phyloP scores from a whole-genome alignment of 306 rosid species.

The Canavalia gladiata region DNA sequence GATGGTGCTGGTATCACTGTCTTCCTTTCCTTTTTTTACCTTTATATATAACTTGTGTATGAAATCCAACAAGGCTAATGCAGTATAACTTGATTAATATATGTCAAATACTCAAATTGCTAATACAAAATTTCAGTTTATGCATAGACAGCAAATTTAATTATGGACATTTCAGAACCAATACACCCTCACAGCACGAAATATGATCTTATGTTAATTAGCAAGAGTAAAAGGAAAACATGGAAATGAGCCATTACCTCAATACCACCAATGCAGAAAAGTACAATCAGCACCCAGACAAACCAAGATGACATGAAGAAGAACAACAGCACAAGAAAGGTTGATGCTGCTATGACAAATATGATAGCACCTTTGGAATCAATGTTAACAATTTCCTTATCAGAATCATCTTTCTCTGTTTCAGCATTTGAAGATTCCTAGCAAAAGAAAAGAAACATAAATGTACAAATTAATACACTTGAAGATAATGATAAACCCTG shows the following conservation, averaged over 20 bases:
- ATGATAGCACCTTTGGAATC: slow-evolving; percentile 77
- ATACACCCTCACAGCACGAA: slow-evolving; percentile 30
- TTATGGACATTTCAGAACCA: slow-evolving; percentile 34
- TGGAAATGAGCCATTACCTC: slow-evolving; percentile 66
- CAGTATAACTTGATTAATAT: slow-evolving; percentile 38
- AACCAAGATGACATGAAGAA: slow-evolving; percentile 99
- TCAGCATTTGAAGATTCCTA: slow-evolving; percentile 73
- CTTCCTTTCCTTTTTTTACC: slow-evolving; percentile 30
- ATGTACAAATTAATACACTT: slow-evolving; percentile 22
- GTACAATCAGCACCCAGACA: slow-evolving; percentile 91
- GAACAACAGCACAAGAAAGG: slow-evolving; percentile 79
- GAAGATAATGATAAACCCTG: neutral
- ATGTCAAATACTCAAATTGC: slow-evolving; percentile 16
- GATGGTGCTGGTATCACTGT: slow-evolving; percentile 25
- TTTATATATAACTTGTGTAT: slow-evolving; percentile 15
- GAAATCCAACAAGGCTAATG: slow-evolving; percentile 35
- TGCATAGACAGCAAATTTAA: slow-evolving; percentile 29
- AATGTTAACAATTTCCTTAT: slow-evolving; percentile 75
- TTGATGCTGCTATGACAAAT: slow-evolving; percentile 84
- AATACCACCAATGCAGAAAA: slow-evolving; percentile 94
- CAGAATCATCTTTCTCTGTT: slow-evolving; percentile 56
- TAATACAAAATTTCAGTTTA: slow-evolving; percentile 18
- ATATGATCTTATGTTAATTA: slow-evolving; percentile 32
- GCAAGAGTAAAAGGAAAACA: slow-evolving; percentile 32
- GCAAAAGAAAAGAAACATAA: slow-evolving; percentile 29